phyloP scores from a whole-genome alignment of 2,329 filamentous ascomycete genomes.

The Metarhizium humberi region DNA sequence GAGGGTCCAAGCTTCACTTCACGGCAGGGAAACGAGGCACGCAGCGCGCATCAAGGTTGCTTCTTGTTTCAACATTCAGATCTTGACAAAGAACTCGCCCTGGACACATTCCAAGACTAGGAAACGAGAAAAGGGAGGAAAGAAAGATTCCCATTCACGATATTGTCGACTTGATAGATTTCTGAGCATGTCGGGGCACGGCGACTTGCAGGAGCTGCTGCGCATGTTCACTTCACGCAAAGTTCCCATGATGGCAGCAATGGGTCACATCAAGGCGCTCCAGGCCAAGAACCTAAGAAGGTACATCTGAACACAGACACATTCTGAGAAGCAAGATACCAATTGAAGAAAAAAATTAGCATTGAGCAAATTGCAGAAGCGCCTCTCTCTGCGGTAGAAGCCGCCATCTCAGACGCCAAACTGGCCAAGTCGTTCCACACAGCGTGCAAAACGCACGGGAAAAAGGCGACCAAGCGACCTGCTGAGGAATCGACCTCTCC shows the following conservation, averaged over 20 bases:
- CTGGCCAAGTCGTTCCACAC: slow-evolving; percentile 40
- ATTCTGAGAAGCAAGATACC: not conserved
- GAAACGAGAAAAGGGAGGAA: too few species aligned
- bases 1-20: not conserved
- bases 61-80: not conserved
- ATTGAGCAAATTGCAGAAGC: slow-evolving; percentile 47
- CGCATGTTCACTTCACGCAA: slow-evolving; percentile 51
- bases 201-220: slow-evolving; percentile 52
- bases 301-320: slow-evolving; percentile 25
- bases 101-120: not conserved
- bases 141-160: not conserved
- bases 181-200: slow-evolving; percentile 41
- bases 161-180: not conserved
- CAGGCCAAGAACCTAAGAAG: slow-evolving; percentile 45
- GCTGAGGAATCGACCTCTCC: slow-evolving; percentile 13
- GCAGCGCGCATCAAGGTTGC: not conserved
- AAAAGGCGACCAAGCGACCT: slow-evolving; percentile 25
- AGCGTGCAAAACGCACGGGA: slow-evolving; percentile 44
- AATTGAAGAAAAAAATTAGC: slow-evolving; percentile 19
- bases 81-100: not conserved
- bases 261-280: slow-evolving; percentile 48
- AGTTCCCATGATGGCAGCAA: slow-evolving; percentile 48
- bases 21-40: not conserved
- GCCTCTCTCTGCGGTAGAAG: slow-evolving; percentile 31
- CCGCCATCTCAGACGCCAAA: slow-evolving; percentile 38